Conservation (phyloP, 208 protist species). For the Wallacemonas collosoma region DNA sequence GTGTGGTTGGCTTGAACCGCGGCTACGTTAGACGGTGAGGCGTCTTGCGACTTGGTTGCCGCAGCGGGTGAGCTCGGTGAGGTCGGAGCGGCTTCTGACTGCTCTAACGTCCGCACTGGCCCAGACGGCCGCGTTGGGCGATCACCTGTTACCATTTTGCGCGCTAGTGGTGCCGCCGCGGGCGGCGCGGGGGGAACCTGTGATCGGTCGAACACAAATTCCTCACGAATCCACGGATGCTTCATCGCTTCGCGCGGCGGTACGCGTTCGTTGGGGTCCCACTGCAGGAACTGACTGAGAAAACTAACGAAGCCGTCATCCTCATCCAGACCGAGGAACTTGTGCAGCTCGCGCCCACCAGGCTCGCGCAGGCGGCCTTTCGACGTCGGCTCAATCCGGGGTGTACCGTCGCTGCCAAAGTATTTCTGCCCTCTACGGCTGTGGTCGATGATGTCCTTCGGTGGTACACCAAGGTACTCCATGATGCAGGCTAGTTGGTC, state of each 20-base stretch:
- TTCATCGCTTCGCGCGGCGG: conserved; percentile 67
- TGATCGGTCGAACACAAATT: conserved; percentile 44
- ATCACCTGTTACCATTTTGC: background rate
- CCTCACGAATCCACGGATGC: conserved; percentile 68
- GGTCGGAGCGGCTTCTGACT: background rate
- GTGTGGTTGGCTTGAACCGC: too few species aligned
- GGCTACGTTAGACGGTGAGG: background rate
- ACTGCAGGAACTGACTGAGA: conserved; percentile 65
- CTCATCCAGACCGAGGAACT: conserved; percentile 55
- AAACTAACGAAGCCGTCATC: conserved; percentile 74
- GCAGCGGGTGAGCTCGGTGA: background rate
- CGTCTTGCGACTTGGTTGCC: background rate
- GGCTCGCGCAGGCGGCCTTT: conserved; percentile 42
- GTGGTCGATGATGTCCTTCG: conserved; percentile 37
- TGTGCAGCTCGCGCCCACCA: conserved; percentile 48
- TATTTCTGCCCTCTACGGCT: conserved; percentile 48
- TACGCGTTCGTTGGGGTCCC: conserved; percentile 60
- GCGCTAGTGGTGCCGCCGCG: background rate
- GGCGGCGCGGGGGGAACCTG: background rate
- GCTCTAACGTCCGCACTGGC: background rate
- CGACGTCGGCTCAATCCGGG: conserved; percentile 42
- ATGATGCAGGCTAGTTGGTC: conserved; percentile 89
- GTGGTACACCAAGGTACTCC: conserved; percentile 86
- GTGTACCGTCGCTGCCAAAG: conserved; percentile 46
- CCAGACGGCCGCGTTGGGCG: background rate